These are phyloP conservation scores for Westerdykella aurantiaca DNA, from an alignment of 2,329 filamentous ascomycete species.

Conservation along the genomic window DNA sequence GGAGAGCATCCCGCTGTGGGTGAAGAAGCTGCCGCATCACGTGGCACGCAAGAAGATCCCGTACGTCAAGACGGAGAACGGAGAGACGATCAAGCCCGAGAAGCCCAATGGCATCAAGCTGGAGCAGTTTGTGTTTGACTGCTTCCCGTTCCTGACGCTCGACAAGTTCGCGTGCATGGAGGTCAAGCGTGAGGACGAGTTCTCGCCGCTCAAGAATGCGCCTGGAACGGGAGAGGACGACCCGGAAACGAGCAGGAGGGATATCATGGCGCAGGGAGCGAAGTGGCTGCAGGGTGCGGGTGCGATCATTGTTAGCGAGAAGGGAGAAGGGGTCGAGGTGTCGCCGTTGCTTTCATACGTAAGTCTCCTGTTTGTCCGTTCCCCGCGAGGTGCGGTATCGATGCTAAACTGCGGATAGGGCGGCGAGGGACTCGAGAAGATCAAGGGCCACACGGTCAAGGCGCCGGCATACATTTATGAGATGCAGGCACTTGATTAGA, in stretches of 20 bases:
- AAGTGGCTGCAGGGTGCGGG: conserved; percentile 80
- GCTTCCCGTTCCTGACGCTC: conserved; percentile 83
- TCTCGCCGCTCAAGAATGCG: conserved; percentile 93
- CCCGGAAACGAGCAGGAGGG: conserved; percentile 82
- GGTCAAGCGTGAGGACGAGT: conserved; percentile 94
- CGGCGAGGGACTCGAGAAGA: conserved; percentile 58
- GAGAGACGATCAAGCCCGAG: conserved; percentile 79
- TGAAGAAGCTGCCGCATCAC: conserved; percentile 83
- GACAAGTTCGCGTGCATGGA: conserved; percentile 93
- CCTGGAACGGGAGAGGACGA: conserved; percentile 81
- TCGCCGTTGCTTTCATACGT: conserved; percentile 94
- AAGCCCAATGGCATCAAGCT: conserved; percentile 98
- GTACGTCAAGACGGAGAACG: conserved; percentile 67
- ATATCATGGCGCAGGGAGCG: conserved; percentile 85
- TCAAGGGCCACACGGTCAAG: conserved; percentile 55
- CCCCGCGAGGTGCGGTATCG: background rate
- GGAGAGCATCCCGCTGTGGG: conserved; percentile 82
- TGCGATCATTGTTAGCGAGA: conserved; percentile 63
- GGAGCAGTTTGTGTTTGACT: conserved; percentile 98
- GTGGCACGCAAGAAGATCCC: conserved; percentile 99
- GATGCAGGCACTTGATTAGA: conserved; percentile 39
- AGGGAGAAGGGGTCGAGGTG: conserved; percentile 68
- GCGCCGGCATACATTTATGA: conserved; percentile 60
- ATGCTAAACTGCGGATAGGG: conserved; percentile 39
- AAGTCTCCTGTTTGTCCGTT: conserved; percentile 45